Evolutionary conservation across 2,329 filamentous ascomycete species (phyloP), one percentile per base, ranked within the genome.

Genomic region (Colletotrichum coccodes): DNA sequence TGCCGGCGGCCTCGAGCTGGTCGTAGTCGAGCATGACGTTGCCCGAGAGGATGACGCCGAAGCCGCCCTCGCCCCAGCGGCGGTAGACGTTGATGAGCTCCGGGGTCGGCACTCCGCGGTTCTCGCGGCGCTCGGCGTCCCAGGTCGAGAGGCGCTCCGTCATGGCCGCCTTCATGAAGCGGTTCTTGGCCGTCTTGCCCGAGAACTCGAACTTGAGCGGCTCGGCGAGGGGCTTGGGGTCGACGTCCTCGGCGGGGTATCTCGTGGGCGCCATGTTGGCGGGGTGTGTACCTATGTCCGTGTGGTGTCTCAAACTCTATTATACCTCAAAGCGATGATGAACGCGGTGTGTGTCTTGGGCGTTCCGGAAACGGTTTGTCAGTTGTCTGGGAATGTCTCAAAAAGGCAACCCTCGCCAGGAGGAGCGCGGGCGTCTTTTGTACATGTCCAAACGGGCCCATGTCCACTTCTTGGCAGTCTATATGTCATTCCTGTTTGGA

Each of bases 101-200:
- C 42, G 76, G 71, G 2, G 78, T 78, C 1, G 82, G 81, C n/a
- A 84, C 73, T 0, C 82, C 82, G 56, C 90, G 84, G 3, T 82
- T 82, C 30, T 84, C 77, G 14, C 86, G 72, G 63, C 87, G 81
- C 26, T 83, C 82, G 5, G 86, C 80, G 65, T 87, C 83, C 88
- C 89, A 92, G 2, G 86, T 88, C 0, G 89, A 87, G 18, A 92
- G 79, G 14, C 86, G 82, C 75, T 93, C 91, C 2, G 87, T 87
- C 90, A 92, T 92, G 47, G 91, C 87, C 5, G 82, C 89, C 77
- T 92, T 92, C 71, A 92, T 76, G 74, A 92, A 90, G 18, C 89
- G 83, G 75, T 92, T 92, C 50, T 84, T 85, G 2, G 89, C 89
- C 2, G 84, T 86, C 64, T 81, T 83, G 59, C 85, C 83, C 47